A percentile compares a stretch with the other conserved stretches of the same genome.
Conservation (phyloP, 2,329 filamentous ascomycete species). For the Myriosclerotinia curreyana region DNA sequence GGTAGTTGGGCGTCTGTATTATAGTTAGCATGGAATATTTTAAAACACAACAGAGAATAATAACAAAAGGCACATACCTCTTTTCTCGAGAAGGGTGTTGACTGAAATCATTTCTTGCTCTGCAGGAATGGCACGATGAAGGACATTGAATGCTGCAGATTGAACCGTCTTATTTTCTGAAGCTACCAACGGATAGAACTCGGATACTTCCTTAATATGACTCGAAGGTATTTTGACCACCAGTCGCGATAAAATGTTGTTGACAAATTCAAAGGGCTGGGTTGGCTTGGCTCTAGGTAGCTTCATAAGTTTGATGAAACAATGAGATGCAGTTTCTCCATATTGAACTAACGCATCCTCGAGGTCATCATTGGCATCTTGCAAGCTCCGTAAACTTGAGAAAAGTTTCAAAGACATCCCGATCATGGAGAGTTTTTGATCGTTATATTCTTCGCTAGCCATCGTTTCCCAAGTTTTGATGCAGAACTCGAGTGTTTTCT, state of each 20-base stretch:
- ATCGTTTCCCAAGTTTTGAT: constrained; percentile 55
- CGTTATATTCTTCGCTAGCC: constrained; percentile 41
- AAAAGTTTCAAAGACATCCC: constrained; percentile 73
- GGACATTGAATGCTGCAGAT: constrained; percentile 72
- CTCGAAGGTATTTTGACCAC: constrained; percentile 62
- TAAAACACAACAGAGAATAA: background rate
- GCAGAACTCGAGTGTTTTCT: constrained; percentile 58
- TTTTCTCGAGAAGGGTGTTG: constrained; percentile 70
- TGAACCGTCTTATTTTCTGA: constrained; percentile 74
- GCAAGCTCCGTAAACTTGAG: constrained; percentile 57
- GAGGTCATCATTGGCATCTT: constrained; percentile 82
- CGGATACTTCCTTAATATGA: constrained; percentile 60
- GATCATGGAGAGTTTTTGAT: constrained; percentile 58
- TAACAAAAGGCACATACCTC: constrained; percentile 41
- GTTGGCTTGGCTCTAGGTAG: constrained; percentile 47
- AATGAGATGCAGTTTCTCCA: constrained; percentile 53
- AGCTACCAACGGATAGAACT: constrained; percentile 73
- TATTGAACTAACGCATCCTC: constrained; percentile 67
- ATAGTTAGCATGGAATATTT: constrained; percentile 24
- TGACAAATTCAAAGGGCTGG: constrained; percentile 71
- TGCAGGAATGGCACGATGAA: constrained; percentile 76
- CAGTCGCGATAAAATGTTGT: constrained; percentile 68
- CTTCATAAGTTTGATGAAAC: constrained; percentile 63
- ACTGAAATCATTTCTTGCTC: constrained; percentile 80
- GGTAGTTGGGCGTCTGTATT: constrained; percentile 63